A percentile compares a stretch with the other conserved stretches of the same genome.
These are phyloP conservation scores for Cicer pinnatifidum DNA, from an alignment of 306 rosid species.

Conservation along the genomic window DNA sequence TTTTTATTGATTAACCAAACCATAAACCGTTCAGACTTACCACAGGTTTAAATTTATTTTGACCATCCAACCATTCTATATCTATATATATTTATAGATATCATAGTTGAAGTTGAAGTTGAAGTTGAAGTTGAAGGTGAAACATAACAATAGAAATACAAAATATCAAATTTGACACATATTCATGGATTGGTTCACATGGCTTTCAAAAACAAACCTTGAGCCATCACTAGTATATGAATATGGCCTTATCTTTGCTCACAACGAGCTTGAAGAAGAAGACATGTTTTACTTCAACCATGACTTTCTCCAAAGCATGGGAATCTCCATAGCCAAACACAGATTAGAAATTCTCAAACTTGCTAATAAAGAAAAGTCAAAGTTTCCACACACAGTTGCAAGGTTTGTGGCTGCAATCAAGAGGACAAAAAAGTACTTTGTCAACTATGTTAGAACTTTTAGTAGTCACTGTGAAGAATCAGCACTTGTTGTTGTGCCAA, in stretches of 20 bases:
- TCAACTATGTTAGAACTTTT: slow-evolving; percentile 50
- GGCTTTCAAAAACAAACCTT: slow-evolving; percentile 78
- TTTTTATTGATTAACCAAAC: too few relatives aligned
- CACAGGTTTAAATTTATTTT: background rate
- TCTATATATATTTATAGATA: slow-evolving; percentile 9
- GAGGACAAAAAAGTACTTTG: slow-evolving; percentile 59
- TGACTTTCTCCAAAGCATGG: slow-evolving; percentile 95
- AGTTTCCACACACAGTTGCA: slow-evolving; percentile 47
- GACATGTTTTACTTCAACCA: slow-evolving; percentile 85
- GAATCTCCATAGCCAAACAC: slow-evolving; percentile 91
- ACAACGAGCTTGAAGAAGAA: slow-evolving; percentile 87
- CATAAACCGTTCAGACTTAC: background rate
- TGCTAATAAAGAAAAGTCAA: slow-evolving; percentile 53
- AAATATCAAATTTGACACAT: background rate
- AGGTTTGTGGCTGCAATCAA: slow-evolving; percentile 68
- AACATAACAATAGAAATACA: slow-evolving; percentile 2
- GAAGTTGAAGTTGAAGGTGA: slow-evolving; percentile 17
- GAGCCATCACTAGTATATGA: slow-evolving; percentile 76
- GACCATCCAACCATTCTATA: background rate
- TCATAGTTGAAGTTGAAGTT: slow-evolving; percentile 7
- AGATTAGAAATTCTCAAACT: slow-evolving; percentile 88
- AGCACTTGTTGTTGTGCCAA: slow-evolving; percentile 72
- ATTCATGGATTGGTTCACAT: slow-evolving; percentile 85
- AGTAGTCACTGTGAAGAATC: slow-evolving; percentile 43
- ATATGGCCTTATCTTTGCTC: slow-evolving; percentile 77